These are phyloP conservation scores for Hemerocallis citrina DNA, from an alignment of 106 monocot species.

Conservation along the genomic window DNA sequence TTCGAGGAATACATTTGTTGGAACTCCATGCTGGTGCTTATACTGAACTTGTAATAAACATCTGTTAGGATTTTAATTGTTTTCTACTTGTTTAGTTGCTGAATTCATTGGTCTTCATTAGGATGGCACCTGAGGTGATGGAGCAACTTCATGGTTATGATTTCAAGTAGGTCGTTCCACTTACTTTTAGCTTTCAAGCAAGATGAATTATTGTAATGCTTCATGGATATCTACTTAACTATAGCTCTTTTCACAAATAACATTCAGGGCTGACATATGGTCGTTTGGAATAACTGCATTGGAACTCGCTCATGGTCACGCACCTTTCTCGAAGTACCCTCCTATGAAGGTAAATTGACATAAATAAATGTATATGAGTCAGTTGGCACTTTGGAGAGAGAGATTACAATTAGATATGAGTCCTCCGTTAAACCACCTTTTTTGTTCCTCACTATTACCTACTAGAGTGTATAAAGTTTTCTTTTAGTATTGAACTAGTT, in stretches of 20 bases:
- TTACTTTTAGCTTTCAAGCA: neutral
- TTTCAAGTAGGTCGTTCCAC: conserved; percentile 52
- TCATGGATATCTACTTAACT: neutral
- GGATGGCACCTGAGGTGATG: conserved; percentile 98
- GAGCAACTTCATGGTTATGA: conserved; percentile 69
- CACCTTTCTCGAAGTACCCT: conserved; percentile 80
- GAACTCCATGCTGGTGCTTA: conserved; percentile 88
- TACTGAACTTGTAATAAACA: neutral
- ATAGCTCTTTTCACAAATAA: neutral
- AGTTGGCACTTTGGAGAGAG: neutral
- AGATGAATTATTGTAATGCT: neutral
- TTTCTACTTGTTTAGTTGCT: neutral
- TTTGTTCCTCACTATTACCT: neutral
- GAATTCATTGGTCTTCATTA: conserved; percentile 10
- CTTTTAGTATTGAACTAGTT: no score
- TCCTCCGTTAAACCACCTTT: neutral
- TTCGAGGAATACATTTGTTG: conserved; percentile 78
- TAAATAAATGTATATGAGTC: neutral
- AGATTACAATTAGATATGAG: neutral
- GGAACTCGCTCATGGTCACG: conserved; percentile 95
- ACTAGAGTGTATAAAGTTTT: no score
- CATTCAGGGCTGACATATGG: conserved; percentile 90
- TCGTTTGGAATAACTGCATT: conserved; percentile 97
- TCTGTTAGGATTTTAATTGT: neutral
- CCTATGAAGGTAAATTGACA: conserved; percentile 69